These are phyloP conservation scores for Lepiota venenata DNA, from an alignment of 768 basidiomycete genomes.

Conservation along the genomic window DNA sequence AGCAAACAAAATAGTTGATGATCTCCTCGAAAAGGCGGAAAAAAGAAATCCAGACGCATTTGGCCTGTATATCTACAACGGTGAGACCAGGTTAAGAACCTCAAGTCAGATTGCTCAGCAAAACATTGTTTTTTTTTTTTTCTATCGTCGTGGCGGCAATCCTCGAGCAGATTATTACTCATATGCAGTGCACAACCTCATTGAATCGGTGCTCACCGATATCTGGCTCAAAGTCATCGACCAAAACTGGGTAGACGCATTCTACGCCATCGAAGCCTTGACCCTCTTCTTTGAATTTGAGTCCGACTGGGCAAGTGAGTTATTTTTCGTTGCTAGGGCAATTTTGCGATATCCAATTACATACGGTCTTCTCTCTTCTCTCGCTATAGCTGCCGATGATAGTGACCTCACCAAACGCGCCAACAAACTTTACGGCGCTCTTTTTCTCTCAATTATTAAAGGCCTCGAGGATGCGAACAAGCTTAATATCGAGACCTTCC, in stretches of 20 bases:
- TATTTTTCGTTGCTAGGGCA: neutral
- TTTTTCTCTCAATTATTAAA: constrained; percentile 28
- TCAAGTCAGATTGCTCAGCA: neutral
- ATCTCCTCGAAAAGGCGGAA: constrained; percentile 25
- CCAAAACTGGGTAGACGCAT: constrained; percentile 30
- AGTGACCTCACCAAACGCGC: constrained; percentile 26
- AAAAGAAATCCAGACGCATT: constrained; percentile 30
- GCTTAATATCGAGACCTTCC: constrained; percentile 26
- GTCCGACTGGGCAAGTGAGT: constrained; percentile 28
- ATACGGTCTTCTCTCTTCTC: neutral
- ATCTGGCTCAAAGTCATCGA: constrained; percentile 28
- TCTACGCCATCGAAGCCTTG: constrained; percentile 29
- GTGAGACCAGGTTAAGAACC: constrained; percentile 16
- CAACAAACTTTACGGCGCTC: constrained; percentile 31
- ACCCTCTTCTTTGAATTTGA: constrained; percentile 29
- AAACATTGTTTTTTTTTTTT: neutral
- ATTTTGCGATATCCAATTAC: neutral
- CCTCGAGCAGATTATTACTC: constrained; percentile 25
- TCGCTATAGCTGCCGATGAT: constrained; percentile 28
- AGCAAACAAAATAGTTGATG: constrained; percentile 23
- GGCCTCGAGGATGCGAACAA: constrained; percentile 25
- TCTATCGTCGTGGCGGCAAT: no score
- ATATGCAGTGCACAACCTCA: constrained; percentile 30
- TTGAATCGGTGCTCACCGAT: constrained; percentile 27
- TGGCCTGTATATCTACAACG: constrained; percentile 33